phyloP scores from a whole-genome alignment of 345 rosid genomes.

The thale cress (Arabidopsis thaliana) region DNA sequence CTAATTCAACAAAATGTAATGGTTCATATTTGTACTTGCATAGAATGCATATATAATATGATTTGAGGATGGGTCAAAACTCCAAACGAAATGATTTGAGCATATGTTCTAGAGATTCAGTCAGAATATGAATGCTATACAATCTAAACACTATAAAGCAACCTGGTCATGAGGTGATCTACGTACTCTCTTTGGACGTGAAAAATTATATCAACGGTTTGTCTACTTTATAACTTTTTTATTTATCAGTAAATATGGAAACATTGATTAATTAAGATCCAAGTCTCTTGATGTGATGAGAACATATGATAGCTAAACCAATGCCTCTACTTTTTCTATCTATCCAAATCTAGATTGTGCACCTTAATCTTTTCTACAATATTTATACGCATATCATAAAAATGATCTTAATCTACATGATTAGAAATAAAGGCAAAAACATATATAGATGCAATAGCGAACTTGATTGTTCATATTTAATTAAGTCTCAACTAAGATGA shows the following conservation, averaged over 20 bases:
- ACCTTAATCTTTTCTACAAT: neutral
- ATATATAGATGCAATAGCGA: neutral
- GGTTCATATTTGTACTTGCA: neutral
- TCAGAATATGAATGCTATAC: conserved; percentile 6
- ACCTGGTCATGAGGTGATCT: conserved; percentile 19
- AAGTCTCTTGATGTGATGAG: conserved; percentile 2
- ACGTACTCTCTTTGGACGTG: conserved; percentile 20
- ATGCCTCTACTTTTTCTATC: neutral
- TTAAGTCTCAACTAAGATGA: neutral
- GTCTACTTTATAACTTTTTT: conserved; percentile 12
- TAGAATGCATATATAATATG: conserved; percentile 19
- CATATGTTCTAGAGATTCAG: conserved; percentile 13
- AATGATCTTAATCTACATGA: neutral
- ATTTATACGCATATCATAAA: no score
- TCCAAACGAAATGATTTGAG: conserved; percentile 8
- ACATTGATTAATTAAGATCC: neutral
- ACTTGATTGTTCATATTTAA: neutral
- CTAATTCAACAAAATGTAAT: neutral
- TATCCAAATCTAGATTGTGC: conserved; percentile 11
- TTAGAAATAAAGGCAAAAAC: neutral
- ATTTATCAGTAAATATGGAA: conserved; percentile 3
- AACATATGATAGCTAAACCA: neutral
- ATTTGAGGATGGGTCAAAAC: neutral
- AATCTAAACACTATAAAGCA: conserved; percentile 12
- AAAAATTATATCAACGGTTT: conserved; percentile 33